Conservation (phyloP, 2,329 filamentous ascomycete genomes). For the Fonsecaea monophora region DNA sequence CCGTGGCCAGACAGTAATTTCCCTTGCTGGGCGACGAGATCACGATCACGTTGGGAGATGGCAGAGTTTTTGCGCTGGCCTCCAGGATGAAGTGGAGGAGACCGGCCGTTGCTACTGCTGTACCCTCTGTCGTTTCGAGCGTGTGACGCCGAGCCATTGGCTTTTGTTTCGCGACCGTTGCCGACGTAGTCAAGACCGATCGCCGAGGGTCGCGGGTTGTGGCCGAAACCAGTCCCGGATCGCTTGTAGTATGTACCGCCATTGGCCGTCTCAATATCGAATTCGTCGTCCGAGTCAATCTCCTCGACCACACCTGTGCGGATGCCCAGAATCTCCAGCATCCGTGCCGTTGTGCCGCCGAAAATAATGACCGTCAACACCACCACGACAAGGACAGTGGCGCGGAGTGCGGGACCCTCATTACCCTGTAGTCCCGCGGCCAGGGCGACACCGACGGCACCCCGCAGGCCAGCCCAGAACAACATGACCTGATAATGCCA, state of each 20-base stretch:
- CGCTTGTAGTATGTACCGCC: slow-evolving; percentile 81
- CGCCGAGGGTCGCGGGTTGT: slow-evolving; percentile 71
- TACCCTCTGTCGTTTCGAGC: slow-evolving; percentile 51
- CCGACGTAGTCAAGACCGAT: slow-evolving; percentile 61
- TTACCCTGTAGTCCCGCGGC: slow-evolving; percentile 85
- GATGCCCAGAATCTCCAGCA: slow-evolving; percentile 97
- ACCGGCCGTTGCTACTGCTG: slow-evolving; percentile 65
- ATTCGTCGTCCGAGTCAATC: slow-evolving; percentile 96
- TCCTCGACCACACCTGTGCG: slow-evolving; percentile 95
- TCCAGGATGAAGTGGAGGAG: slow-evolving; percentile 53
- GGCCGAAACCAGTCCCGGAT: slow-evolving; percentile 76
- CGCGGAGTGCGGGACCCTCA: slow-evolving; percentile 81
- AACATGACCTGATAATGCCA: slow-evolving; percentile 99
- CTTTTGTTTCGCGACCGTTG: slow-evolving; percentile 45
- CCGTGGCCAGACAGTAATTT: slow-evolving; percentile 60
- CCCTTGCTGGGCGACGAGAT: slow-evolving; percentile 54
- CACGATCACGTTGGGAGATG: slow-evolving; percentile 53
- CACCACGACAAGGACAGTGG: slow-evolving; percentile 96
- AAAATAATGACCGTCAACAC: slow-evolving; percentile 99
- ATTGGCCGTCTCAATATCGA: slow-evolving; percentile 84
- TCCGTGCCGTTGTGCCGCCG: slow-evolving; percentile 92
- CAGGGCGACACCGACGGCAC: slow-evolving; percentile 92
- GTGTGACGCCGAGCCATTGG: slow-evolving; percentile 39
- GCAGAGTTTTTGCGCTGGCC: slow-evolving; percentile 60
- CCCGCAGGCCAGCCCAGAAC: slow-evolving; percentile 97